Percentiles rank a stretch among this genome's conserved stretches.
Evolutionary conservation across 2,329 filamentous ascomycete genomes (phyloP).

Genomic region (Talaromyces sp.): DNA sequence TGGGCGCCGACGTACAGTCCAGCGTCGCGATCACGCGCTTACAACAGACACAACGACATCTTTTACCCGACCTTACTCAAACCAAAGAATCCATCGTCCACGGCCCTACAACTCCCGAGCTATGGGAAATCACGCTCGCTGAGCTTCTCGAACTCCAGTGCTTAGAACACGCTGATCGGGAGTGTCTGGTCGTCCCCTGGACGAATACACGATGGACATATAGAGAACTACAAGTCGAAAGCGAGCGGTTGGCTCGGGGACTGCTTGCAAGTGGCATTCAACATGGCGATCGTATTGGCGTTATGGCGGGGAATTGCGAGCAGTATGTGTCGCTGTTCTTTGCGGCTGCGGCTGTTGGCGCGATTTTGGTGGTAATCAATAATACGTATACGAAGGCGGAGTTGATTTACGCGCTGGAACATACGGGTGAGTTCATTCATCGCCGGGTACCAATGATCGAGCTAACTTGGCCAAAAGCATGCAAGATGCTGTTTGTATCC

Average conservation of each 20-base stretch:
- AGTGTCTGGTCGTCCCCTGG: constrained; percentile 72
- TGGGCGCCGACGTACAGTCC: constrained; percentile 14
- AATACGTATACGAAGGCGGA: constrained; percentile 76
- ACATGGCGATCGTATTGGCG: constrained; percentile 66
- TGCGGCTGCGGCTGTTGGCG: constrained; percentile 62
- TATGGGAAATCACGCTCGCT: constrained; percentile 68
- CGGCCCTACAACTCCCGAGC: constrained; percentile 64
- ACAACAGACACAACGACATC: constrained; percentile 24
- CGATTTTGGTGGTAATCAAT: constrained; percentile 71
- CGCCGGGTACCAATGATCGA: no score
- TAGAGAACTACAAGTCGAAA: constrained; percentile 60
- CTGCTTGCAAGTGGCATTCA: constrained; percentile 64
- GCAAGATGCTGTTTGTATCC: constrained; percentile 70
- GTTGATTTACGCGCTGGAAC: constrained; percentile 65
- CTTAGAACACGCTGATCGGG: constrained; percentile 59
- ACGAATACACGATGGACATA: constrained; percentile 72
- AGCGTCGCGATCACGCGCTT: constrained; percentile 21
- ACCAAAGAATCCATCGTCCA: constrained; percentile 56
- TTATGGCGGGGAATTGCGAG: constrained; percentile 65
- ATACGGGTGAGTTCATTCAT: constrained; percentile 54
- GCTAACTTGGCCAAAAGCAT: constrained; percentile 46
- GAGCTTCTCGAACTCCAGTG: constrained; percentile 70
- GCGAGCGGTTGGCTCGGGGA: constrained; percentile 60
- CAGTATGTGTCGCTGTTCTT: constrained; percentile 66
- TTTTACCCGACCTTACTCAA: constrained; percentile 28